phyloP scores from a whole-genome alignment of 345 rosid species.

The Pugionium dolabratum region DNA sequence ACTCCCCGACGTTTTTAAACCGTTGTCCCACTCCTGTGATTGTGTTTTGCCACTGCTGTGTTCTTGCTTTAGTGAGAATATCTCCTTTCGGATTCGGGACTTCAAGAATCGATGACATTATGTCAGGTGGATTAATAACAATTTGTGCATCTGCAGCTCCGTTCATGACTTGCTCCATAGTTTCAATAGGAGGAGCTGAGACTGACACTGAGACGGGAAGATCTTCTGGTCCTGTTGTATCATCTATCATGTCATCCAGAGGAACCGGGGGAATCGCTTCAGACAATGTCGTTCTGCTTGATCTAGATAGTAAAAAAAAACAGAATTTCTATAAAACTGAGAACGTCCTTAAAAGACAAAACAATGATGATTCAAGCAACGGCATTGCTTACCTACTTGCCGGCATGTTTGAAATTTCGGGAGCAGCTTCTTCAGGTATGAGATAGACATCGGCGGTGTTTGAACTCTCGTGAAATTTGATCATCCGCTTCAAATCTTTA shows the following conservation, averaged over 20 bases:
- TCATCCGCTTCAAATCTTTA: conserved; percentile 43
- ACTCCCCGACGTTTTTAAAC: conserved; percentile 75
- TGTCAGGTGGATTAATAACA: conserved; percentile 46
- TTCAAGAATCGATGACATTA: conserved; percentile 52
- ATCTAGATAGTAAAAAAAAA: conserved; percentile 42
- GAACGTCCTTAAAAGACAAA: neutral
- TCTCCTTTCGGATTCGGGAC: conserved; percentile 43
- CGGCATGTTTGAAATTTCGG: conserved; percentile 73
- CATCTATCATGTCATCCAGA: conserved; percentile 51
- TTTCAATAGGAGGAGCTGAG: conserved; percentile 46
- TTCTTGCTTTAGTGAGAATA: conserved; percentile 68
- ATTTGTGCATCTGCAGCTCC: conserved; percentile 46
- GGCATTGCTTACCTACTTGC: conserved; percentile 67
- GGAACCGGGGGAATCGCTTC: conserved; percentile 61
- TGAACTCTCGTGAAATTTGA: conserved; percentile 61
- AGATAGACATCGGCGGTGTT: conserved; percentile 61
- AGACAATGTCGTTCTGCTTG: conserved; percentile 86
- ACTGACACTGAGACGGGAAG: conserved; percentile 32
- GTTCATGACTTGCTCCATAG: conserved; percentile 51
- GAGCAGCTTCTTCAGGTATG: conserved; percentile 58
- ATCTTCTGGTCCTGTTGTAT: conserved; percentile 46
- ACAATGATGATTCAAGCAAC: neutral
- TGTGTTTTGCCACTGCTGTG: conserved; percentile 89
- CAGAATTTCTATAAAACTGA: neutral
- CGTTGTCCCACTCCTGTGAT: conserved; percentile 94